Evolutionary conservation across 768 basidiomycete species (phyloP), one percentile per base, ranked within the genome.

Genomic region (Trametes cingulata): DNA sequence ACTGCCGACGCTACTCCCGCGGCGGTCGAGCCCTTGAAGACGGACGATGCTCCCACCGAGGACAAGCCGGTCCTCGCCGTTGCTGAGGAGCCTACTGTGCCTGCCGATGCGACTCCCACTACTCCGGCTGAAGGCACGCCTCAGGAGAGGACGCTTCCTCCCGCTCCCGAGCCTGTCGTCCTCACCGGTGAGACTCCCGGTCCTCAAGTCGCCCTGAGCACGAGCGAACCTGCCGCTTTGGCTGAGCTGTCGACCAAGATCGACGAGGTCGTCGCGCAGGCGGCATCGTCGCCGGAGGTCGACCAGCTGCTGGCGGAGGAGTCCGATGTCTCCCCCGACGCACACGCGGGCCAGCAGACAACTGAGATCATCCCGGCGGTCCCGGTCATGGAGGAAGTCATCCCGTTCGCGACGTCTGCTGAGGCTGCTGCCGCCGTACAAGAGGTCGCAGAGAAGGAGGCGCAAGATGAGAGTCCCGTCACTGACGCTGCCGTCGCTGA

Each of bases 101-200:
- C 57, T 8, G 57, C 33, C 15, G 67, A 66, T 39, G 45, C 58
- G 4, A 25, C 64, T 17, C 37, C 53, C 10, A 42, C 54, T 9
- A 43, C 62, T 19, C 25, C 60, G 33, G 60, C 54, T 22, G 24
- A 55, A 27, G 51, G 55, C 1, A 46, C 41, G 7, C 54, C 58
- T 25, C 56, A 53, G 20, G 56, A 55, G 52, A 63, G 63, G 15
- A 53, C 58, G 15, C 66, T 70, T 9, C 70, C 73, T 6, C 65
- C 74, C 27, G 72, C 73, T 1, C 73, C 73, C 2, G 74, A 70
- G 52, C 52, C 53, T 9, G 65, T 72, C 35, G 70, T 74, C 2
- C 61, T 69, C 35, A 53, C 72, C 4, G 72, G 70, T 2, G 66
- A 68, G 27, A 74, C 73, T 6, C 68, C 70, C 9, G 69, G 68